These are phyloP conservation scores for Hypoxylon fuscum DNA, from an alignment of 495 filamentous ascomycete species.

Conservation along the genomic window DNA sequence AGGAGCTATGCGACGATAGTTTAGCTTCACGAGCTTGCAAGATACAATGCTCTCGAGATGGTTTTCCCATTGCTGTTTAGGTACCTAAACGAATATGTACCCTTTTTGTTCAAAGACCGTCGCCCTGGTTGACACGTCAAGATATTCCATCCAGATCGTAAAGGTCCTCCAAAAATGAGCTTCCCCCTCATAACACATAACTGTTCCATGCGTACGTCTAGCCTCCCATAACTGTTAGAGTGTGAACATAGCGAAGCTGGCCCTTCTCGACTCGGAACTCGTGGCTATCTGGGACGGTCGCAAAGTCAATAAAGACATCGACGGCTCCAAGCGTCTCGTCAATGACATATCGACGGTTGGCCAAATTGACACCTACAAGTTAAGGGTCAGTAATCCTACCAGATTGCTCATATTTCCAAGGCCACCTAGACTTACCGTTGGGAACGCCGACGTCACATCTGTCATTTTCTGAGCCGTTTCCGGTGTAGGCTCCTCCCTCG, in stretches of 20 bases:
- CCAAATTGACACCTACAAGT: conserved; percentile 44
- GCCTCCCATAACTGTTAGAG: conserved; percentile 52
- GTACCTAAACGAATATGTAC: too few species aligned
- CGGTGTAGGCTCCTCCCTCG: conserved; percentile 58
- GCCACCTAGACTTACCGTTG: conserved; percentile 35
- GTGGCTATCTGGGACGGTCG: conserved; percentile 57
- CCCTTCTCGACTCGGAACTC: conserved; percentile 61
- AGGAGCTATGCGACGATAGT: too few species aligned
- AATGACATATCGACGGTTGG: conserved; percentile 60
- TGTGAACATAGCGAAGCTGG: conserved; percentile 59
- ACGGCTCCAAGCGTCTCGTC: conserved; percentile 60
- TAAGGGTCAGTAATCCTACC: conserved; percentile 19
- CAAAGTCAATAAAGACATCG: conserved; percentile 56
- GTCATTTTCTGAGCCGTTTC: conserved; percentile 45
- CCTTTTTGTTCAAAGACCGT: too few species aligned
- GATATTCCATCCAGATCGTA: too few species aligned
- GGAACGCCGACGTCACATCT: conserved; percentile 52
- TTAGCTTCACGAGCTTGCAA: too few species aligned
- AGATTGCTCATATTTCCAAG: neutral
- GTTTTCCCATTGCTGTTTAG: too few species aligned
- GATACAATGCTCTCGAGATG: too few species aligned
- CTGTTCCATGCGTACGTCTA: neutral
- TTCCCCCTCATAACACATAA: too few species aligned
- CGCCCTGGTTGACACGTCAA: too few species aligned
- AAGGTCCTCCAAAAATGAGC: too few species aligned